Base-by-base conservation (phyloP, 2,329 filamentous ascomycete genomes). In the Hymenoscyphus scutula region DNA sequence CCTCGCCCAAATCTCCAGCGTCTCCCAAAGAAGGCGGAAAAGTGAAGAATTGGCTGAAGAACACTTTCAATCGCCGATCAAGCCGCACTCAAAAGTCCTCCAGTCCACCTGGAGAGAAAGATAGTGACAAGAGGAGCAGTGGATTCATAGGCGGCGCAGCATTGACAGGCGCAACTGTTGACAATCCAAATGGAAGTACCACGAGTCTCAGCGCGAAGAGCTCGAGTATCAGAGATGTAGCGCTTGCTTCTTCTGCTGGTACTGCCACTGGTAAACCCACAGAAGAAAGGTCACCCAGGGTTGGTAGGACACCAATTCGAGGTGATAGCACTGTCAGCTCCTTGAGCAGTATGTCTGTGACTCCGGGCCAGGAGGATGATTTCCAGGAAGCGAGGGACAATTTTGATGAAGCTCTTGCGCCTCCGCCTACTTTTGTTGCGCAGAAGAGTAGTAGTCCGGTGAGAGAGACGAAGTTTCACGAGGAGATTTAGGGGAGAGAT, bases 401-500 rank as follows among this genome's bases (percentile, higher is more conserved):
- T 41, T 74, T 74, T 37, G 80, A 84, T 65, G 78, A 81, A 67
- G 75, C 71, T 41, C 70, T 79, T 19, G 76, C 75, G 54, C 74
- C 73, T n/a, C 75, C 76, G 2, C 67, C 69, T 6, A 73, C 64
- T 6, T 72, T 73, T 29, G 63, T 63, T 37, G 70, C 63, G 8
- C 67, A 61, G 57, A 75, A 77, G 56, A 79, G 79, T 55, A 48
- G 77, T 58, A 87, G 83, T 71, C 83, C 84, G 0, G 80, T 75
- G 4, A 76, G 85, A 59, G 83, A 84, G 65, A 85, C 85, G 45
- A 82, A 78, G 67, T 89, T 89, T 67, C 77, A 77, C 56, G 86
- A 89, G 75, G 81, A 83, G 65, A 79, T 87, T 61, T 79, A 29
- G 37, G 41, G n/a, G 41, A 10, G 19, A 29, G 23, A 30, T 7